phyloP scores from a whole-genome alignment of 106 monocot genomes.

The Acorus gramineus region DNA sequence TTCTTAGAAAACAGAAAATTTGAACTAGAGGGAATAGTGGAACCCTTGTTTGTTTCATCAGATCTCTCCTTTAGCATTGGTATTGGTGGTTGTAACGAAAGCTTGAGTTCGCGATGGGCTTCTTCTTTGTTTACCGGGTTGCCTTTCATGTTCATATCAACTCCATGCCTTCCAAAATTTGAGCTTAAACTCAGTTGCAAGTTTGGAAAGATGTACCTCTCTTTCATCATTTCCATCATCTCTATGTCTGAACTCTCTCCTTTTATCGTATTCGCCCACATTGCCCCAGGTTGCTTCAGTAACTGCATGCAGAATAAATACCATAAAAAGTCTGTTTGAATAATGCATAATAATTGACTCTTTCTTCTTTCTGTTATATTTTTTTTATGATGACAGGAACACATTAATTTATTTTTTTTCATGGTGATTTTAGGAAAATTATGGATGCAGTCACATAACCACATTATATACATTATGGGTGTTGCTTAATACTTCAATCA shows the following conservation, averaged over 20 bases:
- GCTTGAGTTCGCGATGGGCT: slow-evolving; percentile 43
- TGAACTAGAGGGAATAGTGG: too few relatives aligned
- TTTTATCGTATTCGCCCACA: slow-evolving; percentile 1
- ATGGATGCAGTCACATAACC: too few relatives aligned
- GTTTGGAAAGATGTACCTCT: slow-evolving; percentile 19
- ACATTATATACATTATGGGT: too few relatives aligned
- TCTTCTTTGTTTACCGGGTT: slow-evolving; percentile 16
- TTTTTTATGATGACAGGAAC: too few relatives aligned
- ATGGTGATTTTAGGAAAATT: too few relatives aligned
- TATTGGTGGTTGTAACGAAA: too few relatives aligned
- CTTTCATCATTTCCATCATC: slow-evolving; percentile 6
- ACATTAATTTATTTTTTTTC: too few relatives aligned
- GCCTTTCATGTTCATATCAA: not conserved
- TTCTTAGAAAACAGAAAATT: slow-evolving; percentile 7
- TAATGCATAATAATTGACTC: too few relatives aligned
- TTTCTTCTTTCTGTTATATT: too few relatives aligned
- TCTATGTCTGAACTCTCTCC: not conserved
- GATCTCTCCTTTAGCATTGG: too few relatives aligned
- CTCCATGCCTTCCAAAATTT: not conserved
- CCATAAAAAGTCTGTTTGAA: not conserved
- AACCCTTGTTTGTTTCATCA: too few relatives aligned
- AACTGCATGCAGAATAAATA: not conserved
- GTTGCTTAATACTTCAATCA: too few relatives aligned
- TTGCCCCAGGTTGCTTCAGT: slow-evolving; percentile 3
- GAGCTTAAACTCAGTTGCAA: slow-evolving; percentile 61